Conservation (phyloP, 2,329 filamentous ascomycete species). For the Xylaria arbuscula region DNA sequence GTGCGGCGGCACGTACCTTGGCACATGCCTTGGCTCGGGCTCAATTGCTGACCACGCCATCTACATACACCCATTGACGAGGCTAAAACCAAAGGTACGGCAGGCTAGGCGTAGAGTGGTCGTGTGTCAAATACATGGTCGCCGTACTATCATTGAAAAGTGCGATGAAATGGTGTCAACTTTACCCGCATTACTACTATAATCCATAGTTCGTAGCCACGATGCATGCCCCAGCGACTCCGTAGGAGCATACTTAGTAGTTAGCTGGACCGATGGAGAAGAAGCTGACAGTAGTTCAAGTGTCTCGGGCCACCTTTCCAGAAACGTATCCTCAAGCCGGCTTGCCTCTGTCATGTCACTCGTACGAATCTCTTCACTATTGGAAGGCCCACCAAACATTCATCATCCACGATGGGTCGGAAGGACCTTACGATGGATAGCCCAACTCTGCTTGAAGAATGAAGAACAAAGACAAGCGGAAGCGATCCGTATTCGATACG, state of each 20-base stretch:
- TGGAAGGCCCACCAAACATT: constrained; percentile 17
- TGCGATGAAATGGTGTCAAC: neutral
- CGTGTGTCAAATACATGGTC: neutral
- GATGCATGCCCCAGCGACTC: neutral
- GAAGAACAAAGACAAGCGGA: constrained; percentile 22
- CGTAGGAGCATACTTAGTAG: neutral
- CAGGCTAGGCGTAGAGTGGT: neutral
- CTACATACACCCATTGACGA: constrained; percentile 18
- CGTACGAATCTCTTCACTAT: neutral
- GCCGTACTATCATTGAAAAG: constrained; percentile 5
- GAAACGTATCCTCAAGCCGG: constrained; percentile 11
- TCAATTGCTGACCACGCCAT: constrained; percentile 8
- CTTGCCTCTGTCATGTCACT: neutral
- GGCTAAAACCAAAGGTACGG: constrained; percentile 17
- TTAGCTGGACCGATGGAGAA: neutral
- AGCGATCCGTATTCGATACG: constrained; percentile 35
- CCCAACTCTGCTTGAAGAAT: constrained; percentile 12
- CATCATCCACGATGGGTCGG: constrained; percentile 1
- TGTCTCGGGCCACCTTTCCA: constrained; percentile 14
- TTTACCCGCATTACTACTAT: neutral
- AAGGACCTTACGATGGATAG: constrained; percentile 8
- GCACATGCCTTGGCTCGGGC: constrained; percentile 11
- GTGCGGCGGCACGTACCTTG: constrained; percentile 12
- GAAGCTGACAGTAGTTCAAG: neutral
- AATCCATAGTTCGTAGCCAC: neutral